Evolutionary conservation across 2,329 filamentous ascomycete genomes (phyloP).

Genomic region (Ceratocystiopsis brevicomis): DNA sequence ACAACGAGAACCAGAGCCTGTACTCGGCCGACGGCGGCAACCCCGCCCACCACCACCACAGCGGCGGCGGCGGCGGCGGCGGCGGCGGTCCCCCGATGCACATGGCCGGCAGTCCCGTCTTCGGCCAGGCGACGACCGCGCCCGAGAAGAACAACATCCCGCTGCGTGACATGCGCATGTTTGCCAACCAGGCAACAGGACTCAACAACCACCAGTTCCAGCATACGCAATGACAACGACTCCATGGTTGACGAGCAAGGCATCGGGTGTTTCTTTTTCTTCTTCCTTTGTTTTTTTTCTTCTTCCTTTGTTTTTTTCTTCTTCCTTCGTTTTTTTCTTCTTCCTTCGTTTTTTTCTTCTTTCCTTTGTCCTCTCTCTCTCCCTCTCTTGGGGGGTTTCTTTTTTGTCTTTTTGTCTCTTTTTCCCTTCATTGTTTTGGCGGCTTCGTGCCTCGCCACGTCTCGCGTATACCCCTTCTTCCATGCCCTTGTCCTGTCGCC

Average conservation of each 20-base stretch:
- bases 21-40: conserved; percentile 14
- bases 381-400: too few species aligned
- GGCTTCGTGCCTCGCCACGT: too few species aligned
- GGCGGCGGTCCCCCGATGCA: conserved; percentile 2
- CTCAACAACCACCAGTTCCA: conserved; percentile 7
- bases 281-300: neutral
- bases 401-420: neutral
- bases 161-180: conserved; percentile 25
- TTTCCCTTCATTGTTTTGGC: neutral
- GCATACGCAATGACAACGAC: conserved; percentile 9
- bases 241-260: conserved; percentile 6
- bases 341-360: too few species aligned
- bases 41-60: neutral
- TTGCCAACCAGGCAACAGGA: conserved; percentile 10
- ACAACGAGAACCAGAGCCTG: conserved; percentile 7
- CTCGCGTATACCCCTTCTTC: too few species aligned
- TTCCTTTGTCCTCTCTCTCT: neutral
- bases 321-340: neutral
- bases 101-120: conserved; percentile 1
- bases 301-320: neutral
- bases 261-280: neutral
- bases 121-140: conserved; percentile 5
- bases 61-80: neutral
- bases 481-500: too few species aligned
- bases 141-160: conserved; percentile 28